Base-by-base conservation (phyloP, 2,329 filamentous ascomycete genomes). In the Colletotrichum liaoningense region DNA sequence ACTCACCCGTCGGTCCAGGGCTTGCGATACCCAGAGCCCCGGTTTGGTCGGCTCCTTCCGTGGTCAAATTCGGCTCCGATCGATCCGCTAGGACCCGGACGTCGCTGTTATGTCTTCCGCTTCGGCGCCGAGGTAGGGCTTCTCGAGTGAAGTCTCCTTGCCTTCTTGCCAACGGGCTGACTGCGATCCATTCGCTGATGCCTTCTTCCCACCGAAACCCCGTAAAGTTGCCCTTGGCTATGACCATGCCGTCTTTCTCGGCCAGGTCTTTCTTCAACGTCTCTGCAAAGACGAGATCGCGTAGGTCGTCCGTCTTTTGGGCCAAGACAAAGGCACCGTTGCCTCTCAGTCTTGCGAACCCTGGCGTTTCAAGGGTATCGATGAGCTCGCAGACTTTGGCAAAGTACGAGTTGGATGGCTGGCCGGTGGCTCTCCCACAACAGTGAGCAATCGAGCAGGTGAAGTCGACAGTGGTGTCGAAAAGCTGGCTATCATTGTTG, bases 261-360 rank as follows among this genome's bases (percentile, higher is more conserved):
- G 35, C 6, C 63, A 65, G 42, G 72, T 63, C 4, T 28, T 46
- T n/a, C 30, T 55, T 56, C 30, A 63, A 28, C 12, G 79, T 83
- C 75, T 90, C 89, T 3, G 88, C 88, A 76, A 88, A 89, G 11
- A 85, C 86, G 54, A 90, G 83, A 75, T 90, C 88, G 30, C 86
- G 81, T 7, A 90, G 79, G 75, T 89, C 86, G 67, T 86, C 86
- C 16, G 87, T 90, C 66, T 85, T 83, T 71, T 88, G 86, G 1
- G 88, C 88, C 33, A 90, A 79, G 35, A 85, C 78, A 75, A 90
- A 89, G 0, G 88, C 88, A 1, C 84, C 84, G 35, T 89, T 87
- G 3, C 81, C 79, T 35, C 82, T 82, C 42, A 90, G 78, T 24
- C 80, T 82, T 35, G 79, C 75, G 6, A 85, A 79, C 11, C 74